A percentile compares a stretch with the other conserved stretches of the same genome.
phyloP scores from a whole-genome alignment of 768 basidiomycete genomes.

The Kwoniella pini region DNA sequence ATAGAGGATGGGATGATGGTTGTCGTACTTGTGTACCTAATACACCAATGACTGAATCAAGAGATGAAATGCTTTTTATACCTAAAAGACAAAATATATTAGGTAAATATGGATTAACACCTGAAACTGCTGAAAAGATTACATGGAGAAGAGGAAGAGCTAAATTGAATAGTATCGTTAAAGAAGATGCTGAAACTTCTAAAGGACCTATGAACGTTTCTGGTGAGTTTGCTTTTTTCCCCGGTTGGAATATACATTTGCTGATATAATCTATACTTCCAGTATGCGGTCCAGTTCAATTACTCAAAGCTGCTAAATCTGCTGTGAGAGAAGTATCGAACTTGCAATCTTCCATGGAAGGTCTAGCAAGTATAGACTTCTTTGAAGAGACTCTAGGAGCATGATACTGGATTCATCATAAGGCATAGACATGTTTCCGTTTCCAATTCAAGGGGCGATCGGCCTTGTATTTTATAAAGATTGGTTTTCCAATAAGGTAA shows the following conservation, averaged over 20 bases:
- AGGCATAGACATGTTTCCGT: no score
- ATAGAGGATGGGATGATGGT: conserved; percentile 10
- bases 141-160: conserved; percentile 27
- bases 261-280: background rate
- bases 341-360: conserved; percentile 12
- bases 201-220: conserved; percentile 35
- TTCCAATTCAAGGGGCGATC: no score
- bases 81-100: conserved; percentile 5
- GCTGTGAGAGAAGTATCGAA: conserved; percentile 28
- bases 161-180: conserved; percentile 17
- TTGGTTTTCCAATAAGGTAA: no score
- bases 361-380: conserved; percentile 27
- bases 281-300: conserved; percentile 38
- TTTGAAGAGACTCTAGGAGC: conserved; percentile 41
- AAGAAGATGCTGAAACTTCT: conserved; percentile 12
- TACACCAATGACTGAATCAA: conserved; percentile 12
- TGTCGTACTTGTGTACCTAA: conserved; percentile 13
- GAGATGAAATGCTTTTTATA: conserved; percentile 13
- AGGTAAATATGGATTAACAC: conserved; percentile 8
- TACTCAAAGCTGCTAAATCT: conserved; percentile 22
- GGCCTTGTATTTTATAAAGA: no score
- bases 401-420: no score
- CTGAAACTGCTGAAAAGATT: conserved; percentile 1
- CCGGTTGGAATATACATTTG: background rate
- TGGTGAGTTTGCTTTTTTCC: conserved; percentile 27